Percentiles rank a stretch among this genome's conserved stretches.
Conservation (phyloP, 2,329 filamentous ascomycete species). For the Teratosphaeria zuluensis region DNA sequence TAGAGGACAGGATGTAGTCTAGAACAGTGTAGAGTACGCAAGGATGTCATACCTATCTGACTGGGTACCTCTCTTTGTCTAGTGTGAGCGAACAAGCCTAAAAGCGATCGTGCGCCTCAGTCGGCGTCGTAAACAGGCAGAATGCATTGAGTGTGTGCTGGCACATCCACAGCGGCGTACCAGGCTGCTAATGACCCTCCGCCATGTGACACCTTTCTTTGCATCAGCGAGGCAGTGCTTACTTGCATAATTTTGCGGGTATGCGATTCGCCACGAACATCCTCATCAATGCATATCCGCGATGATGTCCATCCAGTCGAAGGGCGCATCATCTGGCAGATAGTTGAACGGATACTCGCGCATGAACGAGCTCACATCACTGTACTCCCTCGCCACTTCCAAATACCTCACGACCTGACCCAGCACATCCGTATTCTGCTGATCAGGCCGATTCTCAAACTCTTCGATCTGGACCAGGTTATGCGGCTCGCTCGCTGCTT, state of each 20-base stretch:
- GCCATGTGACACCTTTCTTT: too few relatives aligned
- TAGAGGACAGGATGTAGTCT: too few relatives aligned
- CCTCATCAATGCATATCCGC: neutral
- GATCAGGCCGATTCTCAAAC: slow-evolving; percentile 46
- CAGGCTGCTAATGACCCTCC: too few relatives aligned
- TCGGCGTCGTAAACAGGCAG: too few relatives aligned
- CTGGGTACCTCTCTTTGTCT: too few relatives aligned
- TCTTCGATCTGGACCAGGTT: slow-evolving; percentile 77
- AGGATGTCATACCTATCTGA: too few relatives aligned
- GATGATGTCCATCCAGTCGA: neutral
- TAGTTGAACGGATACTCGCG: slow-evolving; percentile 5
- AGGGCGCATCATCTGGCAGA: neutral
- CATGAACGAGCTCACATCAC: slow-evolving; percentile 41
- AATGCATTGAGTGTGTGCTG: too few relatives aligned
- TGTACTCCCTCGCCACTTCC: slow-evolving; percentile 40
- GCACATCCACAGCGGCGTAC: too few relatives aligned
- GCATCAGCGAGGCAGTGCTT: neutral
- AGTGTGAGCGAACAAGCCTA: too few relatives aligned
- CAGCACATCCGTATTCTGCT: slow-evolving; percentile 36
- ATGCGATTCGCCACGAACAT: neutral
- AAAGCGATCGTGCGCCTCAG: too few relatives aligned
- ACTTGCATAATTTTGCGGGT: too few relatives aligned
- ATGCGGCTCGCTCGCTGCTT: slow-evolving; percentile 71
- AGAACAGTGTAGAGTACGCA: too few relatives aligned
- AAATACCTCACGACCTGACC: slow-evolving; percentile 44